phyloP scores from a whole-genome alignment of 2,329 filamentous ascomycete species.

The Conoideocrella luteorostrata region DNA sequence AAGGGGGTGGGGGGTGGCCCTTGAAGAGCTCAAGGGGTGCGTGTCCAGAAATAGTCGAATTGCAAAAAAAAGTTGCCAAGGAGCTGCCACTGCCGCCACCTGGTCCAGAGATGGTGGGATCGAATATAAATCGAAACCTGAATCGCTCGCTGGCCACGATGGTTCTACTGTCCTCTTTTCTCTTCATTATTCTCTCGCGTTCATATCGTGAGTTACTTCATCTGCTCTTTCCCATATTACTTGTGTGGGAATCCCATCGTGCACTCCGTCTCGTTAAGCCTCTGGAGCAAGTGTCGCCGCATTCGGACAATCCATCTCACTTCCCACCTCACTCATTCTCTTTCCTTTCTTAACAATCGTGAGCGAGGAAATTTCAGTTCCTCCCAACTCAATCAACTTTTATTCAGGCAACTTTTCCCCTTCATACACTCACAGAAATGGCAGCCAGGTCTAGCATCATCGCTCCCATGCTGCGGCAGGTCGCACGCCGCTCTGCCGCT shows the following conservation, averaged over 20 bases:
- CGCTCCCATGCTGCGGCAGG: slow-evolving; percentile 22
- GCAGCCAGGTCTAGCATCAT: slow-evolving; percentile 15
- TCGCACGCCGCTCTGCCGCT: slow-evolving; percentile 19
- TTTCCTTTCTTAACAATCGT: not conserved
- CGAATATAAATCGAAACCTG: too few species aligned
- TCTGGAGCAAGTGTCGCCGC: too few species aligned
- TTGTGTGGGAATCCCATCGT: too few species aligned
- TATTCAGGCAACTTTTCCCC: not conserved
- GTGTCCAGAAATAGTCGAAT: not conserved
- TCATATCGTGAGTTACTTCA: too few species aligned
- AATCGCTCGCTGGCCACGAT: too few species aligned
- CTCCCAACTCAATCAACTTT: too few species aligned
- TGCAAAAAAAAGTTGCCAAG: not conserved
- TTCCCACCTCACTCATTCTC: not conserved
- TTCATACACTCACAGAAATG: slow-evolving; percentile 11
- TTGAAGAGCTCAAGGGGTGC: not conserved
- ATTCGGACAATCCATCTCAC: too few species aligned
- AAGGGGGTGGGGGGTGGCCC: not conserved
- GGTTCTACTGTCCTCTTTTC: too few species aligned
- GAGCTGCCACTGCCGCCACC: not conserved
- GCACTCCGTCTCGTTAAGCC: too few species aligned
- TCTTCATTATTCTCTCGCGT: too few species aligned
- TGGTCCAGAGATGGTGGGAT: not conserved
- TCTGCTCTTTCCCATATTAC: too few species aligned
- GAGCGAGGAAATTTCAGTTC: too few species aligned